phyloP scores from a whole-genome alignment of 306 rosid genomes.

The Crataegus laevigata region DNA sequence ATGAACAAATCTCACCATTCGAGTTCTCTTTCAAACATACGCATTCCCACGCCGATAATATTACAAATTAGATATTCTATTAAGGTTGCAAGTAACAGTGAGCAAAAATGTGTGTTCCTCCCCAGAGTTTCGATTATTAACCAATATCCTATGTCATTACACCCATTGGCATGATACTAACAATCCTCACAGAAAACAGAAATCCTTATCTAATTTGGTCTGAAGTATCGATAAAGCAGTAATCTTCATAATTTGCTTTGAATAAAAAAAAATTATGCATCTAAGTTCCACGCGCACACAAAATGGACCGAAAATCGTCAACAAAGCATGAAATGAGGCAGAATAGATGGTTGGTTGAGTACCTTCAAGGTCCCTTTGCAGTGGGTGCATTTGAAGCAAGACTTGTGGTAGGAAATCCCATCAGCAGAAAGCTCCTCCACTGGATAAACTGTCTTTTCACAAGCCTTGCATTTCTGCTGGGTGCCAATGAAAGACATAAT shows the following conservation, averaged over 20 bases:
- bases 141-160: not conserved
- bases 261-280: not conserved
- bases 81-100: not conserved
- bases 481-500: conserved; percentile 85
- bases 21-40: not conserved
- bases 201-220: not conserved
- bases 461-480: conserved; percentile 90
- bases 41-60: not conserved
- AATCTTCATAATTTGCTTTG: not conserved
- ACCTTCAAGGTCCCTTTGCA: conserved; percentile 98
- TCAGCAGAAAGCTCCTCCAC: conserved; percentile 90
- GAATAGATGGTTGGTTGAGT: not conserved
- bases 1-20: not conserved
- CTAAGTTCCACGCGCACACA: not conserved
- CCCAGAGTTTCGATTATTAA: no score
- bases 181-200: conserved; percentile 1
- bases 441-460: conserved; percentile 88
- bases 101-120: not conserved
- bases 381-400: conserved; percentile 93
- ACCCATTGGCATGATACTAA: conserved; percentile 4
- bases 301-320: not conserved
- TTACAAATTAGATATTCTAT: not conserved
- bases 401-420: conserved; percentile 80
- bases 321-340: not conserved
- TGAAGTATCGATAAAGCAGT: not conserved